Evolutionary conservation across 306 rosid genomes (phyloP).

Genomic region (Quercus agrifolia): DNA sequence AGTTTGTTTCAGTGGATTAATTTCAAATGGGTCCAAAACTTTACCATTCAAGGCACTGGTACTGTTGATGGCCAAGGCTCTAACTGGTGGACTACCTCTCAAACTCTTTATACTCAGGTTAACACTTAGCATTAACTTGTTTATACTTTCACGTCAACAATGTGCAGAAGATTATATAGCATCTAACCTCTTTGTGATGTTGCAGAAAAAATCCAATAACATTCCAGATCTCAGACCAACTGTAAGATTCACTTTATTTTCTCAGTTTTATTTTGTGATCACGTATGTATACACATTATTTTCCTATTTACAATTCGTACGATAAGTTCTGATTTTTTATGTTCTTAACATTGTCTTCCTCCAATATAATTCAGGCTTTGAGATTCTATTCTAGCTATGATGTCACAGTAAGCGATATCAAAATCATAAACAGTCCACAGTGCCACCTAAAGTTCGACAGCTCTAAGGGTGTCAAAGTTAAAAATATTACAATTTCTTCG

Average conservation of each 20-base stretch:
- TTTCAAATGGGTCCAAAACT: slow-evolving; percentile 72
- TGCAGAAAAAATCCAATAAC: slow-evolving; percentile 51
- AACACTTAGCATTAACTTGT: neutral
- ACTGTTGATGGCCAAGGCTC: slow-evolving; percentile 81
- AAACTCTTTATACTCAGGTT: slow-evolving; percentile 40
- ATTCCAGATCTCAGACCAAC: slow-evolving; percentile 67
- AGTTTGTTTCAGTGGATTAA: slow-evolving; percentile 80
- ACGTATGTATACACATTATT: too few relatives aligned
- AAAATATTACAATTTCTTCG: slow-evolving; percentile 70
- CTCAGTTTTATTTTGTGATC: neutral
- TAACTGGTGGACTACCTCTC: slow-evolving; percentile 63
- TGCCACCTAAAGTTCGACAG: slow-evolving; percentile 91
- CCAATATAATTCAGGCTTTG: slow-evolving; percentile 52
- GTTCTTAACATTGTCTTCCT: slow-evolving; percentile 4
- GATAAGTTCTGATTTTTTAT: neutral
- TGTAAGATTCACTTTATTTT: slow-evolving; percentile 36
- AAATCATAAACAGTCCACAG: slow-evolving; percentile 76
- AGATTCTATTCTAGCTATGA: slow-evolving; percentile 72
- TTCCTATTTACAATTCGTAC: too few relatives aligned
- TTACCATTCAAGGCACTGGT: slow-evolving; percentile 83
- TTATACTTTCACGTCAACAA: neutral
- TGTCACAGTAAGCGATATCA: slow-evolving; percentile 57
- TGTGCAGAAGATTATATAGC: neutral
- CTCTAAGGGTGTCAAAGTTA: slow-evolving; percentile 55
- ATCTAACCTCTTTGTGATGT: neutral